phyloP scores from a whole-genome alignment of 306 rosid genomes.

The Cicer yamashitae region DNA sequence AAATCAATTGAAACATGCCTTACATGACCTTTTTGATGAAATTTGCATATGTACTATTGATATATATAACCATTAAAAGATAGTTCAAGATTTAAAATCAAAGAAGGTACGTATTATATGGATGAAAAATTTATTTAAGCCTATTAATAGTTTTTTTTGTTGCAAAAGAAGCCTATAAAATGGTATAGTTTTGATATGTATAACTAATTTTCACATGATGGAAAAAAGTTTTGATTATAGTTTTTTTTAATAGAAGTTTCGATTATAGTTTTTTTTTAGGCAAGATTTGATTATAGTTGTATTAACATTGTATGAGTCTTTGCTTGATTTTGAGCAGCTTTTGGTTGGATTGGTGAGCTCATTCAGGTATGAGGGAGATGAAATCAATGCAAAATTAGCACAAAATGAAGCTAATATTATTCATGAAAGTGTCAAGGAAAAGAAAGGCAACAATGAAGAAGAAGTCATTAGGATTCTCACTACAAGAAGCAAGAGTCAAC shows the following conservation, averaged over 20 bases:
- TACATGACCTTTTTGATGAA: no score
- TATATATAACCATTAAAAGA: no score
- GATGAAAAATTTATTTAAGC: background rate
- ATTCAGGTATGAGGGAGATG: conserved; percentile 59
- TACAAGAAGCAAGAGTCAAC: conserved; percentile 81
- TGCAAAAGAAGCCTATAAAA: no score
- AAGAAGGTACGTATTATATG: background rate
- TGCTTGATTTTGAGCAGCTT: conserved; percentile 57
- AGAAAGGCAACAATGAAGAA: conserved; percentile 61
- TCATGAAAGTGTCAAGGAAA: conserved; percentile 63
- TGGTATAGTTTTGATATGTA: no score
- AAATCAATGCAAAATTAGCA: conserved; percentile 56
- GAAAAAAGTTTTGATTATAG: no score
- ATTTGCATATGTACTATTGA: no score
- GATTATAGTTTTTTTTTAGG: no score
- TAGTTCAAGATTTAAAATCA: no score
- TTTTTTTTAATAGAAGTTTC: no score
- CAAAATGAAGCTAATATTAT: conserved; percentile 68
- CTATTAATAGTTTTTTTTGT: background rate
- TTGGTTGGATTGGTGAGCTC: conserved; percentile 65
- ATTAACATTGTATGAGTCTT: background rate
- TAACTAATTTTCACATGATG: no score
- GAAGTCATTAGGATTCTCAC: conserved; percentile 74
- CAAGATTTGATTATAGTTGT: no score
- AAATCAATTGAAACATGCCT: no score